Evolutionary conservation across 306 rosid genomes (phyloP).

Genomic region (Castanopsis chinensis): DNA sequence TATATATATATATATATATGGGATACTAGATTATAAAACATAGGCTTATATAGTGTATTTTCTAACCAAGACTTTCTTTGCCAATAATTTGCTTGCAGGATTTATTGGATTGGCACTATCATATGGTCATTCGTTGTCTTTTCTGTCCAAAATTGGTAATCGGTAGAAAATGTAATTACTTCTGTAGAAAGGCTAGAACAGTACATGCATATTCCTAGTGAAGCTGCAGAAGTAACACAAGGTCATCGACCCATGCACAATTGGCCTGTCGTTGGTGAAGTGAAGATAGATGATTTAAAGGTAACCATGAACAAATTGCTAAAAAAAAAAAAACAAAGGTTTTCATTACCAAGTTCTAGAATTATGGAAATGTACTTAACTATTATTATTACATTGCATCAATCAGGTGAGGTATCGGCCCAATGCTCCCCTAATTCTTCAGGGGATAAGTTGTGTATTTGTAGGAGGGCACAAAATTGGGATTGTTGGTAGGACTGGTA

Average conservation of each 20-base stretch:
- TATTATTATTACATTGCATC: not conserved
- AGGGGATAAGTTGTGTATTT: conserved; percentile 23
- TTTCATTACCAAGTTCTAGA: not conserved
- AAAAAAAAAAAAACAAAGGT: no score
- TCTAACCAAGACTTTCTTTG: not conserved
- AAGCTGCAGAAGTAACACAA: conserved; percentile 20
- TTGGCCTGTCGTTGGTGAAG: not conserved
- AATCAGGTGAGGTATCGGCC: conserved; percentile 28
- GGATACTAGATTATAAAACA: not conserved
- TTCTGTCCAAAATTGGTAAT: conserved; percentile 23
- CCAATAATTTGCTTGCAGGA: conserved; percentile 7
- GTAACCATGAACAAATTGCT: not conserved
- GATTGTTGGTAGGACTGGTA: conserved; percentile 39
- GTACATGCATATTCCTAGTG: conserved; percentile 35
- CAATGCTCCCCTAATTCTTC: conserved; percentile 24
- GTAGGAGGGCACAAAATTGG: conserved; percentile 36
- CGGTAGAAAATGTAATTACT: conserved; percentile 19
- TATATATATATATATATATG: no score
- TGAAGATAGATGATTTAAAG: conserved; percentile 30
- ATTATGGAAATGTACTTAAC: not conserved
- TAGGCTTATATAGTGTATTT: not conserved
- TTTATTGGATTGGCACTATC: conserved; percentile 34
- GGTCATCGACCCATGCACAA: conserved; percentile 18
- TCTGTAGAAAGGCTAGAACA: conserved; percentile 36
- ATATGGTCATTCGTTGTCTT: conserved; percentile 19